Evolutionary conservation across 345 rosid genomes (phyloP), one percentile per base, ranked within the genome.

Genomic region (Dipteronia sinensis): DNA sequence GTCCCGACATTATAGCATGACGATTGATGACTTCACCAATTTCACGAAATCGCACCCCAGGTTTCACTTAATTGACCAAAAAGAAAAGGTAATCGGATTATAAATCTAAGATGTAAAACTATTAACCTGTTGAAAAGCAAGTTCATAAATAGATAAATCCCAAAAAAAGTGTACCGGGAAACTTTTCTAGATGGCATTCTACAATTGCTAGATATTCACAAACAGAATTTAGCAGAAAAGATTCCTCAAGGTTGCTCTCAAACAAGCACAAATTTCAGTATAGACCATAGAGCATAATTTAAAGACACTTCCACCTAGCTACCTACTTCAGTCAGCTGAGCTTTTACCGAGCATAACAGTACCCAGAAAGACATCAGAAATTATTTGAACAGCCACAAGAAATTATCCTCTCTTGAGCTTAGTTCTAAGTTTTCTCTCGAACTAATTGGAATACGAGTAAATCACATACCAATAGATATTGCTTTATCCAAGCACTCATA

Each of bases 401-500:
- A 53, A 53, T 16, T 53, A 53, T 53, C n/a, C n/a, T 53, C 11
- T 53, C 20, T 5, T 53, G 58, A 53, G n/a, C 55, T 15, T 53
- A 7, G 58, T 53, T 53, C 58, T 16, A 13, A 6, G 58, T 12
- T 53, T 53, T 53, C n/a, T 19, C 58, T 16, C 2, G 0, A 69
- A 70, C 62, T 17, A 44, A 40, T 65, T 10, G 38, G 10, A 59
- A 20, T 67, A 58, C 55, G 13, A 69, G 66, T 58, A 47, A 56
- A 84, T 25, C 34, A 80, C 87, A 65, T 80, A 92, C 98, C 98
- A 53, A 87, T 87, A 12, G 98, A 81, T 84, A 96, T 94, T 72
- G 99, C 98, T 80, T 91, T 96, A 68, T 94, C 97, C 76, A 96
- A 81, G 89, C 99, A 96, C 83, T 96, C 97, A 2, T 93, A 94